phyloP scores from a whole-genome alignment of 768 basidiomycete species.

The Calocybe gangraenosa region DNA sequence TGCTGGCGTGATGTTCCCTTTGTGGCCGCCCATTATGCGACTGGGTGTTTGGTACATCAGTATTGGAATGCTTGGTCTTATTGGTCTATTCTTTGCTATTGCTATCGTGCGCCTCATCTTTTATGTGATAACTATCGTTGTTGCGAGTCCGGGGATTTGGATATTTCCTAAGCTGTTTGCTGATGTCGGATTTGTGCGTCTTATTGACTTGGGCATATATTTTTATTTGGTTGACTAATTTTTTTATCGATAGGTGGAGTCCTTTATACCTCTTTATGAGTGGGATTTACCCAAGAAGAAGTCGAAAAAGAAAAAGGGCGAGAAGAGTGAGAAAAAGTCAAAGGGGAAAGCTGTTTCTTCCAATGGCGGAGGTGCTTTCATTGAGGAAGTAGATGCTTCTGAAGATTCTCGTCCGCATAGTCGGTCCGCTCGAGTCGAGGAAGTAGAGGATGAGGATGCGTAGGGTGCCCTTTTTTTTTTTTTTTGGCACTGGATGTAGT shows the following conservation, averaged over 20 bases:
- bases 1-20: conserved; percentile 97
- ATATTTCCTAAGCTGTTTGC: conserved; percentile 98
- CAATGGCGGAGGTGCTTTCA: conserved; percentile 37
- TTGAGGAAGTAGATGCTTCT: conserved; percentile 44
- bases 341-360: conserved; percentile 40
- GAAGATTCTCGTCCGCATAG: conserved; percentile 37
- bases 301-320: conserved; percentile 60
- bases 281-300: conserved; percentile 89
- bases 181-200: conserved; percentile 95
- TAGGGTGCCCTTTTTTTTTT: too few relatives aligned
- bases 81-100: conserved; percentile 87
- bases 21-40: conserved; percentile 93
- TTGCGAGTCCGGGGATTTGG: conserved; percentile 92
- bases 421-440: conserved; percentile 41
- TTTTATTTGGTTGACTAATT: not conserved
- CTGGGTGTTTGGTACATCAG: conserved; percentile 95
- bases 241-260: conserved; percentile 87
- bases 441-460: conserved; percentile 41
- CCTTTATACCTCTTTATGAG: conserved; percentile 95
- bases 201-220: not conserved
- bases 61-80: conserved; percentile 80
- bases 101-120: conserved; percentile 90
- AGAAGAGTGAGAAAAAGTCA: conserved; percentile 47
- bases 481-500: conserved; percentile 9
- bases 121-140: conserved; percentile 88